Base-by-base conservation (phyloP, 2,329 filamentous ascomycete species). In the Graphilbum ipis-grandicollis region DNA sequence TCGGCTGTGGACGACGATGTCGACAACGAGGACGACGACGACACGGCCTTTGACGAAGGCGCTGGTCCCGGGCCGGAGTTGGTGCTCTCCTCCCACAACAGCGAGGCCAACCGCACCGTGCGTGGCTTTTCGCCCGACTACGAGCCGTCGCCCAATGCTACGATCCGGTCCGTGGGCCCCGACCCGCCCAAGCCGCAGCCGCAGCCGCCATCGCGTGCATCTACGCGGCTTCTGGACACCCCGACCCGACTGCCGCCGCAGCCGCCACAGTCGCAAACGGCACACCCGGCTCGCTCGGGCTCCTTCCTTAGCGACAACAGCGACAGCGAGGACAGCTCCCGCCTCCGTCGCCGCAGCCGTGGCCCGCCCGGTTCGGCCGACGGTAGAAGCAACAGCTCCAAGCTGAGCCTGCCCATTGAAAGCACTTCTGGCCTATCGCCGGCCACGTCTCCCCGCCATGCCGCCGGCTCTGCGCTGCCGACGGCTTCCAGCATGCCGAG, bases 61-160 rank as follows among this genome's bases (percentile, higher is more conserved):
- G 33, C 15, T 19, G 30, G 30, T 5, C 30, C 30, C 5, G 30
- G 30, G 23, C 18, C 18, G 13, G 29, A 31, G 13, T 22, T 33
- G 23, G 26, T 28, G 10, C 21, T 5, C 10, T 23, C 21, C 6
- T 10, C 5, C 21, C 5, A 10, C 21, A 23, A 10, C 21, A 23
- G 10, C 21, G 21, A 23, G 9, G 15, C 22, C 3, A 46, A 47
- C 39, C 53, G 45, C 45, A 56, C 56, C 36, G 55, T 63, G 28
- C 63, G 72, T 43, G 73, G 76, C 2, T 84, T 85, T 50, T 84
- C 80, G 15, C 76, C 77, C 12, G 76, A 79, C 37, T 85, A 85
- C 52, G 76, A 78, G 33, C 78, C 78, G 12, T 74, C 75, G 43
- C 71, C 73, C 29, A 77, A 71, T 51, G 76, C 79, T 21, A 74